Base-by-base conservation (phyloP, 2,329 filamentous ascomycete genomes). In the Blastomyces parvus region DNA sequence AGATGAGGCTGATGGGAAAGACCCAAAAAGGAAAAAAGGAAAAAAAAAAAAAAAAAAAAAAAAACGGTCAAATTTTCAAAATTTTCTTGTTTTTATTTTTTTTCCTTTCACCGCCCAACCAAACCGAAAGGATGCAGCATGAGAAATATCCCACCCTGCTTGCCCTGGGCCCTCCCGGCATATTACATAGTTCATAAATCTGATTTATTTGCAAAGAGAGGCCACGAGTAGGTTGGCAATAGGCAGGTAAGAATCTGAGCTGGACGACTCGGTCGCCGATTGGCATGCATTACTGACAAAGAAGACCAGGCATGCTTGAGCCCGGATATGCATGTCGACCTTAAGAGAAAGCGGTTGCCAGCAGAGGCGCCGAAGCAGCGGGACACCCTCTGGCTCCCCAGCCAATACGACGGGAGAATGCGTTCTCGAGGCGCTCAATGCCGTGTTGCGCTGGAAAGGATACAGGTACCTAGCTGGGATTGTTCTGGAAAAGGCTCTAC, bases 311-410 rank as follows among this genome's bases (percentile, higher is more conserved):
- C 42, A 27, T n/a, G 6, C 25, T 46, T 30, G 25, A 30, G 42
- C 19, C 57, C 30, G 40, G 40, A 52, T 61, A 61, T 61, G 59
- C 59, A 61, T 52, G 59, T 25, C 44, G 46, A 61, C 59, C 59
- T n/a, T 61, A 61, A 61, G 27, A 61, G 59, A 36, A 38, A 25
- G 8, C 57, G 53, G 27, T 33, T 33, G 30, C 22, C 3, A 3
- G 17, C 14, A 36, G 11, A 40, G 36, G 25, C 17, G 55, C 14
- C 44, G 5, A 36, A 36, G 50, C 13, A 62, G 56, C 56, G 60
- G 30, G n/a, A 48, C 46, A 48, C 48, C 33, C 50, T 53, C 38
- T 55, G 7, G n/a, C 52, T 33, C 30, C 52, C 30, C 30, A 25
- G 52, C 52, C 17, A 55, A 36, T 55, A n/a, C 27, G 25, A 25